Conservation (phyloP, 2,329 filamentous ascomycete genomes). For the Talaromyces piceae region DNA sequence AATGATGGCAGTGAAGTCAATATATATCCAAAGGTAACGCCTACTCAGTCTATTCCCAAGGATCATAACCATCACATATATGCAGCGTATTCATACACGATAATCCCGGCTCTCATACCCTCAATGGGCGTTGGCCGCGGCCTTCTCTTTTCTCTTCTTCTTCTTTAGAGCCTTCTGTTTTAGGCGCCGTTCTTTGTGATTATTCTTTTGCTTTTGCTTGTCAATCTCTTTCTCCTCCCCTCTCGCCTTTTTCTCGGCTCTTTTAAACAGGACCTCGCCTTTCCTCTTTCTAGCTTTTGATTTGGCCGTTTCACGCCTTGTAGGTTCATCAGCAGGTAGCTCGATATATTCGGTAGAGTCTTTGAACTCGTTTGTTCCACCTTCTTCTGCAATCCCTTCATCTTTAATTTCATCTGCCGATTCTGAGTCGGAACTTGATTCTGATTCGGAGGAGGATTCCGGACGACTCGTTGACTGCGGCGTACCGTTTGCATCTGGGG, state of each 20-base stretch:
- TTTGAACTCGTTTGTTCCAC: slow-evolving; percentile 5
- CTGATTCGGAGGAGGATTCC: slow-evolving; percentile 14
- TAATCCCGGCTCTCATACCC: not conserved
- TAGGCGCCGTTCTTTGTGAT: not conserved
- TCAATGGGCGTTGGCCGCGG: not conserved
- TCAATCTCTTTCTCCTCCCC: slow-evolving; percentile 1
- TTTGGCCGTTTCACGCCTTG: slow-evolving; percentile 6
- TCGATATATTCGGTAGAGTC: slow-evolving; percentile 9
- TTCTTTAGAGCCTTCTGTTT: slow-evolving; percentile 7
- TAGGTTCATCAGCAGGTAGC: slow-evolving; percentile 3
- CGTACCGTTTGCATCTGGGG: slow-evolving; percentile 14
- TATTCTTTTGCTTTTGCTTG: not conserved
- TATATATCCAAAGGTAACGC: too few species aligned
- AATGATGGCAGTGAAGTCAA: too few species aligned
- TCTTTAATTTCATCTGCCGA: not conserved
- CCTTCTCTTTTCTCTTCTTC: slow-evolving; percentile 9
- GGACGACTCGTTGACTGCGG: slow-evolving; percentile 4
- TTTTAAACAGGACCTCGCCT: slow-evolving; percentile 4
- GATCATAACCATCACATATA: too few species aligned
- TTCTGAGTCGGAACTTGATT: slow-evolving; percentile 14
- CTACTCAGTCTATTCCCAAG: too few species aligned
- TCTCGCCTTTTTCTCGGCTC: slow-evolving; percentile 3
- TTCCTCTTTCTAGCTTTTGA: slow-evolving; percentile 10
- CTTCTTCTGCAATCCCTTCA: slow-evolving; percentile 2
- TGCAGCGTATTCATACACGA: too few species aligned